phyloP scores from a whole-genome alignment of 768 basidiomycete genomes.

The Suillus sp. region DNA sequence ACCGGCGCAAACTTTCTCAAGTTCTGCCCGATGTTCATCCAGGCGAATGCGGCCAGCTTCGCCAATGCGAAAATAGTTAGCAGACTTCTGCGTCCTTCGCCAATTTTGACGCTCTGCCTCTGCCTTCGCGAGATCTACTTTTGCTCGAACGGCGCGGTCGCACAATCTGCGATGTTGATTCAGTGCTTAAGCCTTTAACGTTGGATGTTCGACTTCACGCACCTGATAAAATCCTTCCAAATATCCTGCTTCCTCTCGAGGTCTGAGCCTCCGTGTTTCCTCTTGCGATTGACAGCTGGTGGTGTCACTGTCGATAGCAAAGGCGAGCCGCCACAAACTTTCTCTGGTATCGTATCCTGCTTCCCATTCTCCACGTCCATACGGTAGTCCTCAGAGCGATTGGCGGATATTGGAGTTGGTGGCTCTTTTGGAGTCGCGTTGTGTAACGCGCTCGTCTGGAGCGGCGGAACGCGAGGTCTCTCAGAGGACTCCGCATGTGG shows the following conservation, averaged over 20 bases:
- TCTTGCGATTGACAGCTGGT: slow-evolving; percentile 25
- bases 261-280: slow-evolving; percentile 23
- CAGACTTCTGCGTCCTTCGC: slow-evolving; percentile 34
- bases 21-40: slow-evolving; percentile 29
- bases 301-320: slow-evolving; percentile 9
- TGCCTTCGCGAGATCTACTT: slow-evolving; percentile 28
- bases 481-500: background rate
- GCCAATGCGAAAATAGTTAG: slow-evolving; percentile 31
- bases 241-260: slow-evolving; percentile 26
- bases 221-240: slow-evolving; percentile 36
- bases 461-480: background rate
- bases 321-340: background rate
- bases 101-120: slow-evolving; percentile 32
- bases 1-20: slow-evolving; percentile 26
- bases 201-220: slow-evolving; percentile 12
- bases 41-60: slow-evolving; percentile 33
- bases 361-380: background rate
- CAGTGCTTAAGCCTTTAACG: background rate
- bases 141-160: slow-evolving; percentile 35
- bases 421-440: background rate
- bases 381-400: background rate
- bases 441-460: background rate
- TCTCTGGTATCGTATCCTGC: background rate
- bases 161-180: slow-evolving; percentile 22
- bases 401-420: background rate